Base-by-base conservation (phyloP, 176 grass and related monocot species). In the Cenchrus purpureus region DNA sequence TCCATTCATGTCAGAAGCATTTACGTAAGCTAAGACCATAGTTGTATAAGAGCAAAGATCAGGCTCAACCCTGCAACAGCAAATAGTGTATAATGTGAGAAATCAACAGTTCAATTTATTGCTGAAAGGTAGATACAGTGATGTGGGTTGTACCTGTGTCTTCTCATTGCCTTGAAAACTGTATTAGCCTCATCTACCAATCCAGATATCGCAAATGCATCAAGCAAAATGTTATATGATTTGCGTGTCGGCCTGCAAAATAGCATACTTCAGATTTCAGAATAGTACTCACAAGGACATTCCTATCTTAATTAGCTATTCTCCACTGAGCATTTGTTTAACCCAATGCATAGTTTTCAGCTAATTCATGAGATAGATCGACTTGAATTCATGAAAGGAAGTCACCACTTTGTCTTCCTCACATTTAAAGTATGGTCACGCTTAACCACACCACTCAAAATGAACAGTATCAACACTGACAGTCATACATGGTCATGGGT, bases 221-320 rank as follows among this genome's bases (percentile, higher is more conserved):
- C 93, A 86, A 95, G 87, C 87, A 98, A 86, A 68, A 98, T 98
- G 83, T 98, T 98, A 78, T 94, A 98, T 62, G 96, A 90, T 95
- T 98, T 95, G 49, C 81, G 85, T 77, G 93, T 95, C 12, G 96
- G 96, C 84, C 93, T 98, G 85, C 82, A 65, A 77, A 87, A 76
- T 46, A 80, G 57, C 16, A 78, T 78, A 63, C 37, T 46, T 46
- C 45, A 40, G 37, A 40, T 9, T 64, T 76, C 51, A 43, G 64
- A 90, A 71, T 55, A 86, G 1, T 83, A 83, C 29, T 62, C 48
- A 81, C 29, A 37, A 51, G 29, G 52, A 81, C 25, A 69, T 68
- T 69, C 52, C 60, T 14, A 82, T 85, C 16, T 64, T 14, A 71
- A 17, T 78, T 8, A 82, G 37, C 65, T 85, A 63, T 77, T 82